Base-by-base conservation (phyloP, 768 basidiomycete genomes). In the Gloeopeniophorella convolvens region DNA sequence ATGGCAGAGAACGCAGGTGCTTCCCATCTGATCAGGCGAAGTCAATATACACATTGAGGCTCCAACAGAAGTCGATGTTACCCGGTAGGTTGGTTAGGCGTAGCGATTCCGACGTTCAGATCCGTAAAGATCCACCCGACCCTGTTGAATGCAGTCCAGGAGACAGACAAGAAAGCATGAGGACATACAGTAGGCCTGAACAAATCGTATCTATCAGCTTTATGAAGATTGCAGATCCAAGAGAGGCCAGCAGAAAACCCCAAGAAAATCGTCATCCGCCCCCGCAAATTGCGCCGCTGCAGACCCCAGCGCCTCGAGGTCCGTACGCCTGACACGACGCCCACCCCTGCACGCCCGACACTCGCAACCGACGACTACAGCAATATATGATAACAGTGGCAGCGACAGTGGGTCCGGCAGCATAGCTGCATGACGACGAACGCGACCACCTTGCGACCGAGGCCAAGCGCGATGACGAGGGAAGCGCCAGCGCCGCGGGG, bases 81-180 rank as follows among this genome's bases (percentile, higher is more conserved):
- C 80, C 82, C 81, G 7, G 68, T 72, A 7, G 65, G 40, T 27
- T 70, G 62, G 53, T 51, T 44, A 4, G 83, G 82, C 12, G 59
- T 64, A 35, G 72, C 69, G 0, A 70, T 59, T 10, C 69, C 83
- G 32, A 72, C 76, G 52, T 73, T 74, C 33, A 76, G 57, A 51
- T 79, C n/a, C n/a, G n/a, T n/a, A n/a, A n/a, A n/a, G n/a, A n/a
- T n/a, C n/a, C n/a, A n/a, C n/a, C n/a, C n/a, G n/a, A n/a, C n/a
- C n/a, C n/a, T n/a, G n/a, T n/a, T n/a, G n/a, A n/a, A n/a, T n/a
- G n/a, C n/a, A n/a, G n/a, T n/a, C n/a, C n/a, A n/a, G n/a, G n/a
- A n/a, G n/a, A n/a, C n/a, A n/a, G n/a, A n/a, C n/a, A n/a, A n/a
- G n/a, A n/a, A n/a, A n/a, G n/a, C n/a, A n/a, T n/a, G n/a, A n/a